Evolutionary conservation across 805 yeast species (phyloP).

Genomic region (Naumovozyma dairenensis): DNA sequence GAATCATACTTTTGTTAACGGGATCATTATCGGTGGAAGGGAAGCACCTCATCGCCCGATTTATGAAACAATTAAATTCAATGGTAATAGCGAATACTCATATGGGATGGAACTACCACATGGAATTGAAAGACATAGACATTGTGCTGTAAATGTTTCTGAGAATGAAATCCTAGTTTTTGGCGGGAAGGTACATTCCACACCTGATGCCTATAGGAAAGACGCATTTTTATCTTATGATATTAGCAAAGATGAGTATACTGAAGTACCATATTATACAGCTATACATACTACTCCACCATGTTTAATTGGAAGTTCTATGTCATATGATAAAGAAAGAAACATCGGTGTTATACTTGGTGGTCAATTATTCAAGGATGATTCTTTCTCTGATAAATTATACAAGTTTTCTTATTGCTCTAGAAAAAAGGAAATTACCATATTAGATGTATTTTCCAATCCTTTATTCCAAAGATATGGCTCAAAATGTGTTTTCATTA

Average conservation of each 20-base stretch:
- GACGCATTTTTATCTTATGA: constrained; percentile 18
- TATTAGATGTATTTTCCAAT: constrained; percentile 17
- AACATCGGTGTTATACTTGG: constrained; percentile 16
- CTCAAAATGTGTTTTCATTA: constrained; percentile 29
- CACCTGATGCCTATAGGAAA: neutral
- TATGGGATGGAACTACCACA: constrained; percentile 31
- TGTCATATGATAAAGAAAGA: constrained; percentile 9
- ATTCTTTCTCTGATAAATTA: constrained; percentile 23
- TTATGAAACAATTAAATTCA: constrained; percentile 36
- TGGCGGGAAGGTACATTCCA: constrained; percentile 39
- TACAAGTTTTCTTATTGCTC: constrained; percentile 27
- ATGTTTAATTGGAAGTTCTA: constrained; percentile 7
- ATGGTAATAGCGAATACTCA: constrained; percentile 31
- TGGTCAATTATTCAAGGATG: constrained; percentile 18
- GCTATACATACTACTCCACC: neutral
- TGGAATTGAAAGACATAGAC: constrained; percentile 46
- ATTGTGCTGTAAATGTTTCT: constrained; percentile 31
- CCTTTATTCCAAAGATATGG: constrained; percentile 41
- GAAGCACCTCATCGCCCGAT: constrained; percentile 43
- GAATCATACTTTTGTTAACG: constrained; percentile 44
- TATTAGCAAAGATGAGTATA: constrained; percentile 12
- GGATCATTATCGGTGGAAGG: constrained; percentile 56
- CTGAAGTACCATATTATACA: neutral
- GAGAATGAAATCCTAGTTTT: constrained; percentile 33
- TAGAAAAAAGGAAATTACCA: constrained; percentile 10